phyloP scores from a whole-genome alignment of 306 rosid species.

The Cucurbita ficifolia region DNA sequence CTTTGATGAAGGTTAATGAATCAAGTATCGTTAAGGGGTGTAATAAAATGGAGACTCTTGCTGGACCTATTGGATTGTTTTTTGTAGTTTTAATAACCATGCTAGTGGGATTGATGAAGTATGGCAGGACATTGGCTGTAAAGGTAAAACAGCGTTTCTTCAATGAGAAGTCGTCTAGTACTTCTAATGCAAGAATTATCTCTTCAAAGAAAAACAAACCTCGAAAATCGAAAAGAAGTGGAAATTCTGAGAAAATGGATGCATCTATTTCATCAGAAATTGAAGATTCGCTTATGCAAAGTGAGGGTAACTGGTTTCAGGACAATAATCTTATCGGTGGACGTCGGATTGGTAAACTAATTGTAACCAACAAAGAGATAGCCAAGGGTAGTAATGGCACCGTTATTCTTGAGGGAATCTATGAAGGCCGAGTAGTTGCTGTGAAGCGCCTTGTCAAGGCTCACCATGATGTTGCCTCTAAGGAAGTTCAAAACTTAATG shows the following conservation, averaged over 20 bases:
- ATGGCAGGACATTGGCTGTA: conserved; percentile 3
- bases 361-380: conserved; percentile 48
- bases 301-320: conserved; percentile 6
- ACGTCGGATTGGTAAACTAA: conserved; percentile 51
- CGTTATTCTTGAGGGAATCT: conserved; percentile 57
- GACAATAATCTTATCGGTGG: conserved; percentile 28
- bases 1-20: conserved; percentile 11
- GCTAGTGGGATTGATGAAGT: conserved; percentile 15
- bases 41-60: not conserved
- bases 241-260: conserved; percentile 16
- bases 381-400: conserved; percentile 89
- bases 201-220: conserved; percentile 35
- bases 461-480: conserved; percentile 54
- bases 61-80: conserved; percentile 15
- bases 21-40: conserved; percentile 12
- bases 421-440: conserved; percentile 69
- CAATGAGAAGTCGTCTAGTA: conserved; percentile 11
- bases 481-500: conserved; percentile 70
- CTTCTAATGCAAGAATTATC: conserved; percentile 19
- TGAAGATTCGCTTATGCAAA: conserved; percentile 8
- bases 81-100: conserved; percentile 10
- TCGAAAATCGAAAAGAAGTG: conserved; percentile 23
- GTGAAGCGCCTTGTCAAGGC: conserved; percentile 73
- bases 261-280: conserved; percentile 13
- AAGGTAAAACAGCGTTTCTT: conserved; percentile 12